These are phyloP conservation scores for Monilinia aucupariae DNA, from an alignment of 2,329 filamentous ascomycete genomes.

Conservation along the genomic window DNA sequence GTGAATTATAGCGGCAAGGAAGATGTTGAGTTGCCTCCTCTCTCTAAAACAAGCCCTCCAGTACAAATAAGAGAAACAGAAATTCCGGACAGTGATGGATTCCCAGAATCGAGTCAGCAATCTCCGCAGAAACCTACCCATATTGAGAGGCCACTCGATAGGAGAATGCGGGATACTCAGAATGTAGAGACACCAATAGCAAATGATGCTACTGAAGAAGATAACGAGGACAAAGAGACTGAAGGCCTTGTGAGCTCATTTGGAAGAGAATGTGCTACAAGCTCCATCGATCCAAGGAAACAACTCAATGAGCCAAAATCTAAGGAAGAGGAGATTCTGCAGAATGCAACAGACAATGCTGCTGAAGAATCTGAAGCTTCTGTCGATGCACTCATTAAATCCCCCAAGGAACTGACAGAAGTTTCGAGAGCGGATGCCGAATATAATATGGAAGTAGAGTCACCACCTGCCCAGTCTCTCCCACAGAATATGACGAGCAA, in stretches of 20 bases:
- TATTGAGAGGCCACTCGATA: neutral
- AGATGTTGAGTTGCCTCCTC: neutral
- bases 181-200: neutral
- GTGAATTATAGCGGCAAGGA: neutral
- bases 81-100: slow-evolving; percentile 18
- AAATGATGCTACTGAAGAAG: neutral
- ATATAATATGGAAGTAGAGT: neutral
- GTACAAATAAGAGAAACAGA: neutral
- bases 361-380: neutral
- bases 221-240: neutral
- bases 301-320: neutral
- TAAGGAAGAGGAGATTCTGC: neutral
- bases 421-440: neutral
- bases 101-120: slow-evolving; percentile 10
- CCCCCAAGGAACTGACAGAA: neutral
- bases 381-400: neutral
- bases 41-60: neutral
- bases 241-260: neutral
- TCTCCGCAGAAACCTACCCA: neutral
- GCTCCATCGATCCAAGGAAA: slow-evolving; percentile 6
- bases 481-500: neutral
- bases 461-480: neutral
- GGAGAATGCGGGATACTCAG: neutral
- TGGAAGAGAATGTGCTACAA: slow-evolving; percentile 14
- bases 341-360: neutral